Percentiles rank a stretch among this genome's conserved stretches.
Evolutionary conservation across 495 filamentous ascomycete genomes (phyloP).

Genomic region (Xylaria nigripes): DNA sequence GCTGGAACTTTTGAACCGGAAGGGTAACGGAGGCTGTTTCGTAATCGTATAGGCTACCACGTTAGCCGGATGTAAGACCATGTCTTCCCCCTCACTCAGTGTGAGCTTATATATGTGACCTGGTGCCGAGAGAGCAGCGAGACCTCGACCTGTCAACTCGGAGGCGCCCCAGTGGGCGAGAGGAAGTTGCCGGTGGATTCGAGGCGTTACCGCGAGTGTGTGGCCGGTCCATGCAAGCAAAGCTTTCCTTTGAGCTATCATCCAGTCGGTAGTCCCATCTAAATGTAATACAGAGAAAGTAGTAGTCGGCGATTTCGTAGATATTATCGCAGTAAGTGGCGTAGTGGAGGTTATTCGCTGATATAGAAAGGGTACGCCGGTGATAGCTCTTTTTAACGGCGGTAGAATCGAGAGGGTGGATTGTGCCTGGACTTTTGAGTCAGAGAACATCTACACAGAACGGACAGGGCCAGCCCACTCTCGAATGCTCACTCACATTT

Average conservation of each 20-base stretch:
- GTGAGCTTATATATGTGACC: conserved; percentile 81
- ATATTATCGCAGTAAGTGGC: conserved; percentile 77
- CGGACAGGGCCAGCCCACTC: neutral
- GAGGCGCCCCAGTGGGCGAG: conserved; percentile 88
- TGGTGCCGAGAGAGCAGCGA: conserved; percentile 73
- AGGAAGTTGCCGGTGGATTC: conserved; percentile 64
- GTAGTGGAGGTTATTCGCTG: conserved; percentile 79
- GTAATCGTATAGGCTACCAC: conserved; percentile 81
- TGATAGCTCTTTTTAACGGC: conserved; percentile 64
- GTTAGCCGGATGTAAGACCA: conserved; percentile 78
- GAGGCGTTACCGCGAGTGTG: conserved; percentile 65
- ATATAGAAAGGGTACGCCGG: conserved; percentile 90
- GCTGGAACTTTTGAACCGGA: conserved; percentile 71
- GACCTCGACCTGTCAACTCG: conserved; percentile 73
- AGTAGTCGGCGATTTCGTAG: conserved; percentile 72
- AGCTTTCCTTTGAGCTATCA: conserved; percentile 73
- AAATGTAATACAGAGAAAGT: conserved; percentile 81
- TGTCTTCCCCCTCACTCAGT: conserved; percentile 71
- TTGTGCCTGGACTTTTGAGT: conserved; percentile 45
- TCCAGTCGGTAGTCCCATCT: conserved; percentile 95
- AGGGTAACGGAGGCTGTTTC: conserved; percentile 64
- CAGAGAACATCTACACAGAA: neutral
- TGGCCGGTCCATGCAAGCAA: conserved; percentile 95
- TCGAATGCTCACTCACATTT: conserved; percentile 52
- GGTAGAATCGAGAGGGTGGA: conserved; percentile 83